These are phyloP conservation scores for Clohesyomyces aquaticus DNA, from an alignment of 495 filamentous ascomycete genomes.

Conservation along the genomic window DNA sequence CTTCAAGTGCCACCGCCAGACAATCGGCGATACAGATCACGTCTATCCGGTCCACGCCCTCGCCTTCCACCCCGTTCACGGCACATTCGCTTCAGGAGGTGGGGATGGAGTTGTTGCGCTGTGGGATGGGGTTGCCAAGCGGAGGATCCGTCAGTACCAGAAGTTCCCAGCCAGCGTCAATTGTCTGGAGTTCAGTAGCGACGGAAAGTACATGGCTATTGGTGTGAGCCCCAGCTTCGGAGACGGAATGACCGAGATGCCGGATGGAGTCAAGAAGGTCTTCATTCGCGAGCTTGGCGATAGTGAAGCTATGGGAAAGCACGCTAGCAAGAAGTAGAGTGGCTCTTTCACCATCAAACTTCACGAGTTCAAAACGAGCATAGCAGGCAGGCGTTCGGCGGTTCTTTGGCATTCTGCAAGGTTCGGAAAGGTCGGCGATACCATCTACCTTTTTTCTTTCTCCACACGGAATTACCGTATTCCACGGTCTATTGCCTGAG, in stretches of 20 bases:
- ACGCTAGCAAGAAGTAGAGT: slow-evolving; percentile 51
- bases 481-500: too few relatives aligned
- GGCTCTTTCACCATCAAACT: too few relatives aligned
- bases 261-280: slow-evolving; percentile 69
- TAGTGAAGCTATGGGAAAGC: slow-evolving; percentile 85
- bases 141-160: slow-evolving; percentile 88
- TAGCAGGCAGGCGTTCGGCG: slow-evolving; percentile 5
- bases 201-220: slow-evolving; percentile 83
- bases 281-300: slow-evolving; percentile 81
- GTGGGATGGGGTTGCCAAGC: slow-evolving; percentile 92
- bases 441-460: too few relatives aligned
- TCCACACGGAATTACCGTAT: too few relatives aligned
- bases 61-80: slow-evolving; percentile 86
- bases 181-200: slow-evolving; percentile 71
- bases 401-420: too few relatives aligned
- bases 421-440: too few relatives aligned
- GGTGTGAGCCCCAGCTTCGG: slow-evolving; percentile 90
- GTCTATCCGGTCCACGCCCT: slow-evolving; percentile 96
- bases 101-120: slow-evolving; percentile 93
- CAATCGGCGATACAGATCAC: slow-evolving; percentile 70
- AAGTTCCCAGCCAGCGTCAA: slow-evolving; percentile 78
- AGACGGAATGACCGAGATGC: slow-evolving; percentile 74
- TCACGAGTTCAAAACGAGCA: too few relatives aligned
- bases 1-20: slow-evolving; percentile 94
- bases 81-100: slow-evolving; percentile 90